Conservation (phyloP, 2,329 filamentous ascomycete genomes). For the Sarocladiaceae sp. region DNA sequence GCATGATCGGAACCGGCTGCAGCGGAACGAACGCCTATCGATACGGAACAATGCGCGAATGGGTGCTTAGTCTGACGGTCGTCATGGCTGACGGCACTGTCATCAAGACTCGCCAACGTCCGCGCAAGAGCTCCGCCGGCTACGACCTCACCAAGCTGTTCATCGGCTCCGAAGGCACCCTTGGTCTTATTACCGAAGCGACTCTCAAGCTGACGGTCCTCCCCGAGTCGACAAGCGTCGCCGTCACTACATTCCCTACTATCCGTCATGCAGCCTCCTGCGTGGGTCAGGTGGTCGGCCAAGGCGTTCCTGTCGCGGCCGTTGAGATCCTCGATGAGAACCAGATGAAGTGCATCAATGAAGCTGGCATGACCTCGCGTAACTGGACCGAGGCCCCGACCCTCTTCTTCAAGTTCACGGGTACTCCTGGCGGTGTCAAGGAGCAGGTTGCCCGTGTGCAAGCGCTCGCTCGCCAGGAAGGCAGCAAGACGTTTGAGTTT, state of each 20-base stretch:
- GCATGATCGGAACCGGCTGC: constrained; percentile 71
- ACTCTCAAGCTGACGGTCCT: constrained; percentile 79
- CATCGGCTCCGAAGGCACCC: constrained; percentile 84
- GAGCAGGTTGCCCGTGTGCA: constrained; percentile 69
- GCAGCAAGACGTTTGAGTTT: constrained; percentile 70
- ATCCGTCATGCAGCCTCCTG: constrained; percentile 71
- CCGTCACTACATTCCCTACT: constrained; percentile 54
- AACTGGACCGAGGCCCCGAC: constrained; percentile 68
- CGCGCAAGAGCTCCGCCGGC: constrained; percentile 82
- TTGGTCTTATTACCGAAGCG: constrained; percentile 87
- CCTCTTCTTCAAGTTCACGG: constrained; percentile 79
- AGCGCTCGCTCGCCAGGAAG: constrained; percentile 52
- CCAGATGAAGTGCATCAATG: constrained; percentile 70
- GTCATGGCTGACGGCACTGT: constrained; percentile 86
- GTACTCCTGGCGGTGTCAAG: constrained; percentile 63
- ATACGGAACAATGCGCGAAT: constrained; percentile 92
- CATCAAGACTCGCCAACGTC: constrained; percentile 82
- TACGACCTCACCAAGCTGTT: constrained; percentile 89
- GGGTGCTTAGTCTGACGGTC: constrained; percentile 81
- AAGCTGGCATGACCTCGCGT: constrained; percentile 58
- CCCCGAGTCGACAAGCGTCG: constrained; percentile 73
- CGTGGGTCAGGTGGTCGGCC: constrained; percentile 71
- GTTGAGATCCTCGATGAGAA: constrained; percentile 89
- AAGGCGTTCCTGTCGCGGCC: constrained; percentile 81
- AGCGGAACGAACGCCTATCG: constrained; percentile 84